These are phyloP conservation scores for Niveomyces coronatus DNA, from an alignment of 2,329 filamentous ascomycete genomes.

Conservation along the genomic window DNA sequence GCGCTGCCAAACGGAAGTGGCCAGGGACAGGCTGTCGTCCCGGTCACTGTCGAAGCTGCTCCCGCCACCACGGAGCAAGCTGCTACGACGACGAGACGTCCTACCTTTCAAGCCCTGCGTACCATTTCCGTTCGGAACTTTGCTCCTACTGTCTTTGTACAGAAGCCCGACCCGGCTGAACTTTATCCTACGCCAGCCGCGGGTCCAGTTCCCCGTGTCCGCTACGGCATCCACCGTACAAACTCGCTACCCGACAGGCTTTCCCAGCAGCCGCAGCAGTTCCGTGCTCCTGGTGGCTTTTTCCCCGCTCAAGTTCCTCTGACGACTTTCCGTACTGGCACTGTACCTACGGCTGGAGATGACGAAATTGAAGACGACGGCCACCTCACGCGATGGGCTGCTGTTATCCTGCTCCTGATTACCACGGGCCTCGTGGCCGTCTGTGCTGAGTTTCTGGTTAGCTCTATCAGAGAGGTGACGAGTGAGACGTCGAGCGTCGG, in stretches of 20 bases:
- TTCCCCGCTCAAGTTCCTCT: constrained; percentile 36
- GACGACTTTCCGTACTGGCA: constrained; percentile 22
- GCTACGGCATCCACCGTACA: constrained; percentile 59
- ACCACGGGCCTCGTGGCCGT: constrained; percentile 56
- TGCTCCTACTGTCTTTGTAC: constrained; percentile 59
- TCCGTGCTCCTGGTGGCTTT: constrained; percentile 39
- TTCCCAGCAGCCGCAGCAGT: constrained; percentile 27
- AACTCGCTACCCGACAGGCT: constrained; percentile 65
- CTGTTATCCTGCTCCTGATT: constrained; percentile 51
- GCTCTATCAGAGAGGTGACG: constrained; percentile 55
- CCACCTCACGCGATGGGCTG: constrained; percentile 43
- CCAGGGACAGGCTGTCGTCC: neutral
- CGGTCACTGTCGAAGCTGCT: neutral
- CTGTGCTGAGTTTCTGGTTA: constrained; percentile 62
- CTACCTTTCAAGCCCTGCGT: constrained; percentile 45
- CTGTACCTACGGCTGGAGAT: constrained; percentile 16
- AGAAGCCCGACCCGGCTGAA: constrained; percentile 24
- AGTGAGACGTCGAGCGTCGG: constrained; percentile 39
- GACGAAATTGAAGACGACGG: constrained; percentile 30
- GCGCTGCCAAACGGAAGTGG: constrained; percentile 23
- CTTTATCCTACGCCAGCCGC: constrained; percentile 16
- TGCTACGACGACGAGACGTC: constrained; percentile 15
- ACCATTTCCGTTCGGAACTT: constrained; percentile 56
- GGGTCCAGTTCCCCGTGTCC: constrained; percentile 44
- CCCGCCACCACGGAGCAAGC: neutral